Evolutionary conservation across 2,329 filamentous ascomycete genomes (phyloP).

Genomic region (Coleophoma cylindrospora): DNA sequence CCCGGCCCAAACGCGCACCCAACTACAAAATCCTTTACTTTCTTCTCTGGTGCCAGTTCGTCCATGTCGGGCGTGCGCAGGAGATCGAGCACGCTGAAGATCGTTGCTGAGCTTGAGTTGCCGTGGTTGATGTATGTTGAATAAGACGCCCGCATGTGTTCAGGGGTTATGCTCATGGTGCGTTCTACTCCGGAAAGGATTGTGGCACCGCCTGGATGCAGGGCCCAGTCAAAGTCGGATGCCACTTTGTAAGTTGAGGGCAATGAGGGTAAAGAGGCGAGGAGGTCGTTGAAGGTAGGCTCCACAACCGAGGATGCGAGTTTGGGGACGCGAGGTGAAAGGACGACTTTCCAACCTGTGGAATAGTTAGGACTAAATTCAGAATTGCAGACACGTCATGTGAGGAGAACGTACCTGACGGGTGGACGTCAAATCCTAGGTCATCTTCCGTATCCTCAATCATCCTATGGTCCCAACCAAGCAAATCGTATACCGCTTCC

Average conservation of each 20-base stretch:
- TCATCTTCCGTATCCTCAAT: slow-evolving; percentile 58
- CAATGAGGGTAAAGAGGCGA: slow-evolving; percentile 40
- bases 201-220: slow-evolving; percentile 65
- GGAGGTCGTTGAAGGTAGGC: slow-evolving; percentile 49
- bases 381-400: neutral
- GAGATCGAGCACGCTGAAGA: slow-evolving; percentile 62
- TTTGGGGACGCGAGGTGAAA: slow-evolving; percentile 56
- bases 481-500: slow-evolving; percentile 47
- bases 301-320: slow-evolving; percentile 45
- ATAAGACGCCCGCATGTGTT: slow-evolving; percentile 66
- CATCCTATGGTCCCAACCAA: slow-evolving; percentile 61
- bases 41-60: slow-evolving; percentile 42
- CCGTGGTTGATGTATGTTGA: slow-evolving; percentile 64
- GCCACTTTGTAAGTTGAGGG: slow-evolving; percentile 40
- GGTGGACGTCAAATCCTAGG: slow-evolving; percentile 61
- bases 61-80: slow-evolving; percentile 58
- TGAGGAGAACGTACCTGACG: slow-evolving; percentile 41
- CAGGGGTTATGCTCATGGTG: slow-evolving; percentile 49
- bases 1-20: slow-evolving; percentile 68
- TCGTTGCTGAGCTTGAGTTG: slow-evolving; percentile 65
- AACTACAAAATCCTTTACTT: slow-evolving; percentile 53
- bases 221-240: slow-evolving; percentile 65
- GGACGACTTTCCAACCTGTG: slow-evolving; percentile 60
- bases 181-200: slow-evolving; percentile 60
- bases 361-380: neutral